phyloP scores from a whole-genome alignment of 768 basidiomycete genomes.

The Leccinum olivaceopallidum region DNA sequence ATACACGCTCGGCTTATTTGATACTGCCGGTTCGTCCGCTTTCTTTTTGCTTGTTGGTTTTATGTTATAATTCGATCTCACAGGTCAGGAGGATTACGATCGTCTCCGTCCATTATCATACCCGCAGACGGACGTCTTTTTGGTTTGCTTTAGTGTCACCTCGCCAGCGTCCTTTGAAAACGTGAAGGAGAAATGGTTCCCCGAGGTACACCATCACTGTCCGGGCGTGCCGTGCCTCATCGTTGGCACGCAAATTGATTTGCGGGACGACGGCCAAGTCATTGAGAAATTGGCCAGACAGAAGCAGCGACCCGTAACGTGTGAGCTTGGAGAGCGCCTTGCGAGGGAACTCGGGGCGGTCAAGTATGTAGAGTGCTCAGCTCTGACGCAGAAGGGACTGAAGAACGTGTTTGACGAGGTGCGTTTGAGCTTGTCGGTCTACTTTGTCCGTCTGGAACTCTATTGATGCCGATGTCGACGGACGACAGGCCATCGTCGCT shows the following conservation, averaged over 20 bases:
- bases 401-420: conserved; percentile 99
- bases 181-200: conserved; percentile 99
- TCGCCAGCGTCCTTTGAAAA: conserved; percentile 99
- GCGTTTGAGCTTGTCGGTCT: conserved; percentile 33
- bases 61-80: conserved; percentile 15
- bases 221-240: conserved; percentile 99
- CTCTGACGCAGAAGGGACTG: conserved; percentile 97
- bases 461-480: conserved; percentile 14
- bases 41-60: conserved; percentile 7
- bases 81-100: conserved; percentile 99
- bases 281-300: conserved; percentile 94
- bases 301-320: conserved; percentile 91
- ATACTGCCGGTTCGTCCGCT: conserved; percentile 87
- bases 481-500: conserved; percentile 84
- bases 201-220: conserved; percentile 99
- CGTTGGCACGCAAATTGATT: conserved; percentile 97
- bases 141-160: conserved; percentile 99
- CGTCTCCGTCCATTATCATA: conserved; percentile 98
- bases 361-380: conserved; percentile 99
- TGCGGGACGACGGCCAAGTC: conserved; percentile 91
- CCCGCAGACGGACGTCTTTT: conserved; percentile 99
- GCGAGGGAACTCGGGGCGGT: conserved; percentile 98
- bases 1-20: conserved; percentile 96
- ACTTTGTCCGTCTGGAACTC: not conserved
- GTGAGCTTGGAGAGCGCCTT: conserved; percentile 89